phyloP scores from a whole-genome alignment of 495 filamentous ascomycete species.

The Astrothelium macrocarpum region DNA sequence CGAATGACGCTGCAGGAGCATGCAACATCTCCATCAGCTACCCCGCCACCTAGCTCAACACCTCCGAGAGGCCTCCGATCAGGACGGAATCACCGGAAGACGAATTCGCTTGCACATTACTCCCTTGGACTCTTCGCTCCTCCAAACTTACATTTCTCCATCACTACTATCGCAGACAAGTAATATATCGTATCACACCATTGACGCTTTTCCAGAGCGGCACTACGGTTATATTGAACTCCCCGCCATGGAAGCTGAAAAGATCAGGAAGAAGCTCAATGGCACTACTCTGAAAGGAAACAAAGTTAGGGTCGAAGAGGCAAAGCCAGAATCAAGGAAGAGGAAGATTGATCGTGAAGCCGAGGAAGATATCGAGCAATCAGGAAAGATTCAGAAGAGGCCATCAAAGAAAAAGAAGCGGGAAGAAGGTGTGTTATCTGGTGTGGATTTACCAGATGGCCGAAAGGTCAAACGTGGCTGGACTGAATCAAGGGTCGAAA shows the following conservation, averaged over 20 bases:
- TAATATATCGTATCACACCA: constrained; percentile 74
- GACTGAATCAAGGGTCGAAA: constrained; percentile 48
- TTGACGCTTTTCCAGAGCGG: constrained; percentile 81
- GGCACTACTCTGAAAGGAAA: constrained; percentile 73
- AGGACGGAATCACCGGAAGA: neutral
- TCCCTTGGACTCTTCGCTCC: constrained; percentile 64
- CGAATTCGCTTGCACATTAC: constrained; percentile 71
- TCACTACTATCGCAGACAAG: constrained; percentile 54
- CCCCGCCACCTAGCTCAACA: neutral
- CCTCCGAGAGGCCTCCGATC: neutral
- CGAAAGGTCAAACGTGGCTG: constrained; percentile 84
- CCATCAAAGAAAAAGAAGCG: constrained; percentile 50
- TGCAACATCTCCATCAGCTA: neutral
- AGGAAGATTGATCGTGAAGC: constrained; percentile 10
- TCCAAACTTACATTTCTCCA: constrained; percentile 57
- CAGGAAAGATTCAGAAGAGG: constrained; percentile 31
- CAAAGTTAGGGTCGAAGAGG: constrained; percentile 75
- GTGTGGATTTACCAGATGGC: constrained; percentile 59
- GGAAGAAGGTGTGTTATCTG: constrained; percentile 53
- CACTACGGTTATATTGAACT: constrained; percentile 83
- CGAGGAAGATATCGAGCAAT: constrained; percentile 8
- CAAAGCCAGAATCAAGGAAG: constrained; percentile 47
- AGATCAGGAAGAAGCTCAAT: constrained; percentile 86
- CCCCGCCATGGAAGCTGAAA: constrained; percentile 69
- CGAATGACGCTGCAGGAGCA: neutral